Conservation (phyloP, 352 stramenopile species). For the Phytophthora constricta region DNA sequence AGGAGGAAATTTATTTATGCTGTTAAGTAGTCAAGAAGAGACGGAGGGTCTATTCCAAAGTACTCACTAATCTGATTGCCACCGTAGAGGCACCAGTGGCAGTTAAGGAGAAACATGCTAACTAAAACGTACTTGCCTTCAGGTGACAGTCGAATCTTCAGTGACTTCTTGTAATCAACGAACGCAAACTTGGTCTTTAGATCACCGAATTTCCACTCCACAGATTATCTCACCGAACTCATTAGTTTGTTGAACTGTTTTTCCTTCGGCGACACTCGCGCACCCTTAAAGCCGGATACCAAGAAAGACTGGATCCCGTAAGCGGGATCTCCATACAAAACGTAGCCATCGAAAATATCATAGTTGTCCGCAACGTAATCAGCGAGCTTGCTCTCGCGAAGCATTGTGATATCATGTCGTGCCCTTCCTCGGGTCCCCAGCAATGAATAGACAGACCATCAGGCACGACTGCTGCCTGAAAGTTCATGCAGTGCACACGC, state of each 20-base stretch:
- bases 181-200: conserved; percentile 10
- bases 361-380: background rate
- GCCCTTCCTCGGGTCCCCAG: conserved; percentile 12
- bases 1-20: background rate
- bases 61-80: background rate
- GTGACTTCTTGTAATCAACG: conserved; percentile 10
- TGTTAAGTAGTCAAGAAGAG: background rate
- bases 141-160: conserved; percentile 8
- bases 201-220: conserved; percentile 11
- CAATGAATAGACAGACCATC: conserved; percentile 10
- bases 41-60: background rate
- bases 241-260: conserved; percentile 16
- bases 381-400: conserved; percentile 10
- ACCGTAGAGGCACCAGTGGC: conserved; percentile 2
- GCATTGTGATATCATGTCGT: conserved; percentile 11
- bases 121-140: conserved; percentile 11
- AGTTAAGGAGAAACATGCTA: conserved; percentile 3
- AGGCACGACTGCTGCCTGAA: conserved; percentile 2
- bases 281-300: conserved; percentile 5
- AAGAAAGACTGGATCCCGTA: conserved; percentile 14
- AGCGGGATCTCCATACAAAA: conserved; percentile 15
- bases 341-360: conserved; percentile 15
- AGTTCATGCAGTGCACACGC: conserved; percentile 9
- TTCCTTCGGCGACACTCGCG: conserved; percentile 1
- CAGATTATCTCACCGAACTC: conserved; percentile 2